phyloP scores from a whole-genome alignment of 2,329 filamentous ascomycete species.

The Neofusicoccum sp. region DNA sequence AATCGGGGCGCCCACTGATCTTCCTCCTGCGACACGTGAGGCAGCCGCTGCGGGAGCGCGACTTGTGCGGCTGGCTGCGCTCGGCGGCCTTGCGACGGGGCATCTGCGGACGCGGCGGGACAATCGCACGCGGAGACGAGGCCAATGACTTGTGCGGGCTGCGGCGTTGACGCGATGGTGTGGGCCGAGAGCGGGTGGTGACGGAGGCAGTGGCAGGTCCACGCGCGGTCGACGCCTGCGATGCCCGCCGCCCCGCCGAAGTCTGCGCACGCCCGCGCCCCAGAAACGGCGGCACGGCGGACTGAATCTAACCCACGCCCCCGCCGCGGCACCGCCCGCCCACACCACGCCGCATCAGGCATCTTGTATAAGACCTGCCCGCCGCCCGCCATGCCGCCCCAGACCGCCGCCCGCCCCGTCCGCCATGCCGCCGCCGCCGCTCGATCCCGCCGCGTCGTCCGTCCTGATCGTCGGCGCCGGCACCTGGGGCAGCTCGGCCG shows the following conservation, averaged over 20 bases:
- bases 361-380: background rate
- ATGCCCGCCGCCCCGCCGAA: background rate
- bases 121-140: background rate
- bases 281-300: background rate
- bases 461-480: slow-evolving; percentile 50
- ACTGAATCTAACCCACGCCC: too few species aligned
- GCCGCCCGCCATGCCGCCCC: background rate
- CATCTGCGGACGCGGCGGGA: slow-evolving; percentile 12
- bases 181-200: background rate
- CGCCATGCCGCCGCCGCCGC: slow-evolving; percentile 6
- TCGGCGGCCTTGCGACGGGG: slow-evolving; percentile 22
- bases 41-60: slow-evolving; percentile 41
- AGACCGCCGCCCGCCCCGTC: too few species aligned
- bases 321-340: background rate
- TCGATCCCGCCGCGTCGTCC: slow-evolving; percentile 8
- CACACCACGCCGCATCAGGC: background rate
- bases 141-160: background rate
- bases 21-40: slow-evolving; percentile 41
- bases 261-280: background rate
- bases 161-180: background rate
- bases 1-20: slow-evolving; percentile 24
- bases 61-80: slow-evolving; percentile 19
- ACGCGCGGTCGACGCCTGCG: background rate
- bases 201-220: slow-evolving; percentile 14
- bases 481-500: slow-evolving; percentile 54